Base-by-base conservation (phyloP, 2,329 filamentous ascomycete genomes). In the Metarhizium sp. region DNA sequence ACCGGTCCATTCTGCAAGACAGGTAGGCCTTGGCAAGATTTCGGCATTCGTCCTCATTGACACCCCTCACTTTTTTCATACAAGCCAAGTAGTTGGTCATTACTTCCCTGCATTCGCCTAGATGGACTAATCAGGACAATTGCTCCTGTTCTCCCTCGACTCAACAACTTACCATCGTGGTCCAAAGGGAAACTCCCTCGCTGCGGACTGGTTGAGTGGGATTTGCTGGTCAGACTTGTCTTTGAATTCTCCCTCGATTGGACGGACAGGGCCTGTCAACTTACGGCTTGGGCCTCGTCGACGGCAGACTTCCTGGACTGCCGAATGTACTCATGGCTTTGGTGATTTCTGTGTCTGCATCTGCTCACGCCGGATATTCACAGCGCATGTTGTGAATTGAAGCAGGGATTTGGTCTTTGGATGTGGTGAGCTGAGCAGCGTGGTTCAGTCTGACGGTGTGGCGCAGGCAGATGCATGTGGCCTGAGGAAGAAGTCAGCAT, bases 131-230 rank as follows among this genome's bases (percentile, higher is more conserved):
- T 47, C 38, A 40, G 32, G n/a, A n/a, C 2, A 11, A 45, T 45
- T 14, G 7, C 36, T 53, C 38, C 30, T 47, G 42, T 16, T 11
- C 34, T 32, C 42, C 38, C 5, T 47, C 43, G 34, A 13, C 38
- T 50, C 45, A 42, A 18, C 40, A 32, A 60, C 72, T 61, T 64
- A 75, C 75, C 90, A 70, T 96, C 91, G 65, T 96, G 92, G 71
- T 97, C 92, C 55, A 97, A 83, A n/a, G 92, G 92, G 67, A 97
- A 97, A 64, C 90, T 95, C 55, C 92, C 92, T 64, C 92, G 85
- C 70, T 96, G 88, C 5, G 92, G 92, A 56, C 90, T 94, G 62
- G 40, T 48, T 34, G 11, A 43, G 16, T n/a, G 2, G 8, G n/a
- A 43, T 36, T 13, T 46, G 43, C 11, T 48, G 16, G 53, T 55